Percentiles rank a stretch among this genome's conserved stretches.
Conservation (phyloP, 2,329 filamentous ascomycete species). For the Neonectria ditissima region DNA sequence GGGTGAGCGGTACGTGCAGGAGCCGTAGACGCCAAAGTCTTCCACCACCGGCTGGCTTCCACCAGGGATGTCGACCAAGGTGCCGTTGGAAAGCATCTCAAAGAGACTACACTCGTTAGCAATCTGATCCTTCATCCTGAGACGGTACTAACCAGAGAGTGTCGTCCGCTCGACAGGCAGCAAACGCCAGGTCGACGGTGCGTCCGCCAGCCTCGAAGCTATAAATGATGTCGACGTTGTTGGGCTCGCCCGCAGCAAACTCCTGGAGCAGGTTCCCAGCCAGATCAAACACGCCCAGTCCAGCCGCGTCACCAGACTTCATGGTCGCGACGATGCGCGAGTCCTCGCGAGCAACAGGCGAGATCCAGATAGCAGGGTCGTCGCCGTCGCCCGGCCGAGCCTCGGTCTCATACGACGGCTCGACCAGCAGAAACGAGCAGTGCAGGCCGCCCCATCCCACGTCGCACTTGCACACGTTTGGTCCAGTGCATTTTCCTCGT, state of each 20-base stretch:
- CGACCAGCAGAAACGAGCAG: conserved; percentile 58
- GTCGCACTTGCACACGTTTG: conserved; percentile 56
- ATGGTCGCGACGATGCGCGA: conserved; percentile 65
- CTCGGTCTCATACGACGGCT: conserved; percentile 57
- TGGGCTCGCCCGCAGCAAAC: conserved; percentile 59
- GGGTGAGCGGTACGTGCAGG: conserved; percentile 62
- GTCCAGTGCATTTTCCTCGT: conserved; percentile 55
- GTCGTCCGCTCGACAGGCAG: conserved; percentile 63
- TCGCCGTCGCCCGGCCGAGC: conserved; percentile 59
- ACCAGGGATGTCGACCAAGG: conserved; percentile 56
- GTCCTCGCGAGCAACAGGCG: conserved; percentile 51
- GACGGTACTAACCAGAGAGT: conserved; percentile 60
- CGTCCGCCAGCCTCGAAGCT: conserved; percentile 57
- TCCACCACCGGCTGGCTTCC: conserved; percentile 59
- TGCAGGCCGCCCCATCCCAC: conserved; percentile 58
- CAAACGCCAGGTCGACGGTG: conserved; percentile 61
- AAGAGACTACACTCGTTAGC: conserved; percentile 55
- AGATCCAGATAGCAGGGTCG: conserved; percentile 63
- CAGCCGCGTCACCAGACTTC: conserved; percentile 61
- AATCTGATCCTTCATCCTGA: neutral
- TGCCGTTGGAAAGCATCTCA: conserved; percentile 60
- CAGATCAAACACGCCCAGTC: conserved; percentile 62
- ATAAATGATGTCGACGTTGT: conserved; percentile 67
- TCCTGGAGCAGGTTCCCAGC: conserved; percentile 60
- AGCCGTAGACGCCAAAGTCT: conserved; percentile 63